Percentiles rank a stretch among this genome's conserved stretches.
phyloP scores from a whole-genome alignment of 2,329 filamentous ascomycete species.

The Claviceps fusiformis region DNA sequence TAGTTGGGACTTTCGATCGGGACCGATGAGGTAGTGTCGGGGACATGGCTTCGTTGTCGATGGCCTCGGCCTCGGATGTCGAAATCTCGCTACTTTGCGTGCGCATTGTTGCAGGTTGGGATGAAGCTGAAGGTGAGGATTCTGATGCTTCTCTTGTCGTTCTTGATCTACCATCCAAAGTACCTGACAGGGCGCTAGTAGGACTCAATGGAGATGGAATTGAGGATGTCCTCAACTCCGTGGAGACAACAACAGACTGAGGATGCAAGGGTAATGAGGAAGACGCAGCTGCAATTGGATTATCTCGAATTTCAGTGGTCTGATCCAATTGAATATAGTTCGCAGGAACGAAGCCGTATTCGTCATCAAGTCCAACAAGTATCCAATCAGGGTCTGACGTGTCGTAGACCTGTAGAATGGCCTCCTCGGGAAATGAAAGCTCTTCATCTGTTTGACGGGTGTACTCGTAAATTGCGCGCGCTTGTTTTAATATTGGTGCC shows the following conservation, averaged over 20 bases:
- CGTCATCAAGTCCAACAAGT: constrained; percentile 67
- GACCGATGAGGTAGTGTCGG: constrained; percentile 27
- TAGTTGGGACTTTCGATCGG: constrained; percentile 6
- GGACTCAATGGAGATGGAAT: constrained; percentile 25
- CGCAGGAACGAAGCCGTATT: constrained; percentile 87
- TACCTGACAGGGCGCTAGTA: constrained; percentile 40
- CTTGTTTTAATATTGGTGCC: constrained; percentile 53
- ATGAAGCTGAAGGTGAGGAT: constrained; percentile 11
- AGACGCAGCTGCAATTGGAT: constrained; percentile 21
- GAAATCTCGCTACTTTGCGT: constrained; percentile 14
- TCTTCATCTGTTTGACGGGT: constrained; percentile 95
- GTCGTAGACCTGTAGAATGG: constrained; percentile 72
- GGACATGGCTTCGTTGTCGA: constrained; percentile 19
- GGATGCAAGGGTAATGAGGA: constrained; percentile 33
- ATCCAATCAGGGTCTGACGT: constrained; percentile 93
- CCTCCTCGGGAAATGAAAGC: constrained; percentile 86
- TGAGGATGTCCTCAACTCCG: constrained; percentile 15
- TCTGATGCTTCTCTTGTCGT: constrained; percentile 15
- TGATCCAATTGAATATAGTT: constrained; percentile 80
- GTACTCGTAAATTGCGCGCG: constrained; percentile 96
- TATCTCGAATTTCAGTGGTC: constrained; percentile 27
- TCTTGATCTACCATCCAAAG: constrained; percentile 35
- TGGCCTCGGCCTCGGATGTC: constrained; percentile 17
- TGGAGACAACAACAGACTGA: constrained; percentile 18
- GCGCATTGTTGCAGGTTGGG: constrained; percentile 15